phyloP scores from a whole-genome alignment of 1,284 basidiomycete genomes.

The Ustilago xerochloae region DNA sequence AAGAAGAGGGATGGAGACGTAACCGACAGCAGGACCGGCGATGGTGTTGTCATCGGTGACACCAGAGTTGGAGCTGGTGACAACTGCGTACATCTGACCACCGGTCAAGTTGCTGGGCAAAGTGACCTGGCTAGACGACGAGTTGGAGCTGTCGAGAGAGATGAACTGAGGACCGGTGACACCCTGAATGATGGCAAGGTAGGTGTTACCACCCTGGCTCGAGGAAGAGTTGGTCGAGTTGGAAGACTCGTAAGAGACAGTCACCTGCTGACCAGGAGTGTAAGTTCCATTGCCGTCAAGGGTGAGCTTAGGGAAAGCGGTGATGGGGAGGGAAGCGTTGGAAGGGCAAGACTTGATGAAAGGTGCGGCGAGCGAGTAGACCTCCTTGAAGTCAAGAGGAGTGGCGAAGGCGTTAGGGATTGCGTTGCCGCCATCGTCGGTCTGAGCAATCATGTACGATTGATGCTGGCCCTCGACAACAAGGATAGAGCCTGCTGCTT shows the following conservation, averaged over 20 bases:
- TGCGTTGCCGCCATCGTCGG: constrained; percentile 27
- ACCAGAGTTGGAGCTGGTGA: constrained; percentile 24
- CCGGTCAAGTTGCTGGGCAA: constrained; percentile 46
- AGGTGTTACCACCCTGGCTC: constrained; percentile 1
- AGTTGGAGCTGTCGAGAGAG: constrained; percentile 8
- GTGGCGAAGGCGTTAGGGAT: constrained; percentile 50
- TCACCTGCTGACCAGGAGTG: constrained; percentile 48
- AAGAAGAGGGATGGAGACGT: constrained; percentile 40
- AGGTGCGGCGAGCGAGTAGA: constrained; percentile 60
- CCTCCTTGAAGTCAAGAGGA: constrained; percentile 54
- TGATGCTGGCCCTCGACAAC: constrained; percentile 72
- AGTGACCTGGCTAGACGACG: constrained; percentile 17
- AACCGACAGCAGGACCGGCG: constrained; percentile 43
- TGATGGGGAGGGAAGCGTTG: constrained; percentile 34
- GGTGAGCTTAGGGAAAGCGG: constrained; percentile 34
- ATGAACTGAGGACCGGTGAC: constrained; percentile 27
- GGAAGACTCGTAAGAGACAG: constrained; percentile 24
- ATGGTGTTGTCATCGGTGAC: constrained; percentile 52
- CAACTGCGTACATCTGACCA: constrained; percentile 52
- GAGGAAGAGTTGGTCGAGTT: constrained; percentile 11
- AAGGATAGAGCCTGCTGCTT: constrained; percentile 66
- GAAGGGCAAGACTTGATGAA: constrained; percentile 51
- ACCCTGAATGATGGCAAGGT: constrained; percentile 49
- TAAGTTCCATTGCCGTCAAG: constrained; percentile 25
- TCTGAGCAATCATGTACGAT: constrained; percentile 67